Evolutionary conservation across 2,329 filamentous ascomycete genomes (phyloP).

Genomic region (Gyromitra esculenta): DNA sequence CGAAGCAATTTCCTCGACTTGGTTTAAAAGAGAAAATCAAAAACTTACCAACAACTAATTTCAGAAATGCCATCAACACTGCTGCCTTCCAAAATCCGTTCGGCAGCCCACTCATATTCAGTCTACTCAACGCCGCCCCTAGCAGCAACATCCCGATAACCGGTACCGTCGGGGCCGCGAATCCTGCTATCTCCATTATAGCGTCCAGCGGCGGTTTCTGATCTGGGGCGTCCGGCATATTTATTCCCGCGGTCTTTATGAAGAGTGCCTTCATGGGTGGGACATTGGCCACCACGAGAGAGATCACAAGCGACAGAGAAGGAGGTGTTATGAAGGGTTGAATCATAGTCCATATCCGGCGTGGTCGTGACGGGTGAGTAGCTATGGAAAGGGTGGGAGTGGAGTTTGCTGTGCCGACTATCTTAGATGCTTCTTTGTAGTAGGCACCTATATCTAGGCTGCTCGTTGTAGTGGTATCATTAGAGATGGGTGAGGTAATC

Average conservation of each 20-base stretch:
- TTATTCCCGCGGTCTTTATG: slow-evolving; percentile 44
- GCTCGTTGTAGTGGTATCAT: background rate
- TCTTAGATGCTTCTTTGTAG: slow-evolving; percentile 3
- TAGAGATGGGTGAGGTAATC: background rate
- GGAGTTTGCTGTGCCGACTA: background rate
- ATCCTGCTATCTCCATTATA: slow-evolving; percentile 56
- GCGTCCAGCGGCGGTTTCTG: slow-evolving; percentile 57
- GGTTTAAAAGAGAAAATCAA: background rate
- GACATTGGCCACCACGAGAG: slow-evolving; percentile 56
- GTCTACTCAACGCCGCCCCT: slow-evolving; percentile 55
- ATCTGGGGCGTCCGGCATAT: slow-evolving; percentile 56
- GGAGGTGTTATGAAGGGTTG: slow-evolving; percentile 55
- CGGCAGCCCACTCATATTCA: slow-evolving; percentile 55
- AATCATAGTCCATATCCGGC: slow-evolving; percentile 50
- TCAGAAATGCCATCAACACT: slow-evolving; percentile 55
- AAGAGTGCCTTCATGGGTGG: slow-evolving; percentile 56
- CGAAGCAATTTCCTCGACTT: background rate
- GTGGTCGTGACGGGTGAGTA: background rate
- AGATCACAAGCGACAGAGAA: slow-evolving; percentile 55
- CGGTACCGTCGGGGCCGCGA: slow-evolving; percentile 55
- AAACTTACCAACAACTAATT: slow-evolving; percentile 55
- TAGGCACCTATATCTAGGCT: background rate
- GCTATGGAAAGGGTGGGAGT: background rate
- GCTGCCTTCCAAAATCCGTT: slow-evolving; percentile 57
- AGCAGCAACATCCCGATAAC: slow-evolving; percentile 56